A percentile compares a stretch with the other conserved stretches of the same genome.
These are phyloP conservation scores for Scenedesmus sp. DNA, from an alignment of 163 green algal species.

Conservation along the genomic window DNA sequence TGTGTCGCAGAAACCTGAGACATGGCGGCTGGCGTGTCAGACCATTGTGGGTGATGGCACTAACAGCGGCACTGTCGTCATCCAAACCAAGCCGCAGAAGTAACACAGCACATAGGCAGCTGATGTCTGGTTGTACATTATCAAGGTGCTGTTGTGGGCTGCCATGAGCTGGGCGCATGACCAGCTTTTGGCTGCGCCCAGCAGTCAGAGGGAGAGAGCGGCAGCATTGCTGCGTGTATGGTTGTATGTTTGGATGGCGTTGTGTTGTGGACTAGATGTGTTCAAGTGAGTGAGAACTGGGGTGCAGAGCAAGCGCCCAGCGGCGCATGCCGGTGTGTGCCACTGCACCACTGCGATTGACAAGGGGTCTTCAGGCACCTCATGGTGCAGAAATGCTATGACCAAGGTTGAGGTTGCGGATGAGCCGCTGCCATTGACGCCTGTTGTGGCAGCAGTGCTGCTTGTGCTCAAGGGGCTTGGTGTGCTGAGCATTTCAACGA, in stretches of 20 bases:
- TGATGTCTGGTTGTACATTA: background rate
- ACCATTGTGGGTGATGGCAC: slow-evolving; percentile 75
- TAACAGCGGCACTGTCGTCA: slow-evolving; percentile 57
- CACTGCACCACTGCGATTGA: background rate
- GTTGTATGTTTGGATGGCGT: background rate
- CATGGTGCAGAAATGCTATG: no score
- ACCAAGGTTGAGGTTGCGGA: background rate
- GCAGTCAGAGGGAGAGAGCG: background rate
- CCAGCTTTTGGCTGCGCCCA: background rate
- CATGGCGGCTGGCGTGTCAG: slow-evolving; percentile 77
- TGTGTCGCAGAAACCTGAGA: slow-evolving; percentile 67
- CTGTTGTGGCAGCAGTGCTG: no score
- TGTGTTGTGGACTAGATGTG: background rate
- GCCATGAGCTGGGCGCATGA: background rate
- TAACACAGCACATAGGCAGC: background rate
- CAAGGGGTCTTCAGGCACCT: background rate
- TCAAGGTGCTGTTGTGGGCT: background rate
- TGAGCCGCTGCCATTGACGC: no score
- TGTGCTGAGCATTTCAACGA: no score
- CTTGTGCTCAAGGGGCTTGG: no score
- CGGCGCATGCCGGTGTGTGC: background rate
- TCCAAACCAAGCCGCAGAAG: slow-evolving; percentile 64
- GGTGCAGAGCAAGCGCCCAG: background rate
- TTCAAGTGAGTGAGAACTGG: no score
- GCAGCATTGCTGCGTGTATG: background rate